Evolutionary conservation across 106 monocot genomes (phyloP), one percentile per base, ranked within the genome.

Genomic region (Apostasia ramifera): DNA sequence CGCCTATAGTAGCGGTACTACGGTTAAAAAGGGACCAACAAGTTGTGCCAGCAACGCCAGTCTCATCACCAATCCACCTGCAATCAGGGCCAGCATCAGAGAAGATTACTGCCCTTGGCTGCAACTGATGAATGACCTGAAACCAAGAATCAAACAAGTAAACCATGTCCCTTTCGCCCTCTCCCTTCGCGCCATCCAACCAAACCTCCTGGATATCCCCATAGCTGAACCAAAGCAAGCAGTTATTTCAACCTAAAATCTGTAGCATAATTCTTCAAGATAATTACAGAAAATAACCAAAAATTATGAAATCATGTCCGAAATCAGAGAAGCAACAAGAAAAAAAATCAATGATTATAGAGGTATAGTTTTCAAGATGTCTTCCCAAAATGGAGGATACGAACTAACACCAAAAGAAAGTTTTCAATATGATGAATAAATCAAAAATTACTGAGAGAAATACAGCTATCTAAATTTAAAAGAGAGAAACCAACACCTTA

Each of bases 11-110:
- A 8, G 77, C 72, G 39, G 59, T 52, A 53, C 86, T 95, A 55
- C 49, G 68, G 76, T 95, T 95, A 63, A 92, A 92, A 66, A 82
- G 88, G 40, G 95, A 95, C 95, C 95, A 95, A 76, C 86, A 89
- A 64, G 95, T 95, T n/a, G 77, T 78, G 54, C 82, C 84, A 68
- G 89, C 82, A 55, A 83, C 50, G 50, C 89, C 97, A 51, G 72
- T 73, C 71, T 98, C 97, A 76, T 92, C 72, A 53, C 97, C 97
- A 15, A 92, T 77, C 97, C 92, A 98, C 64, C 97, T 70, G 55
- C 57, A 76, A 58, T 92, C 97, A 0, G 89, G 92, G 5, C 97
- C 97, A 38, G 71, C 82, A 75, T 97, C 89, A 43, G 92, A 90
- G 77, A 97, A 92, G 26, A 92, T 97, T n/a, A 90, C 74, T 14